Percentiles rank a stretch among this genome's conserved stretches.
Evolutionary conservation across 164 flowering plant genomes (phyloP).

Genomic region (Berberis vulgaris): DNA sequence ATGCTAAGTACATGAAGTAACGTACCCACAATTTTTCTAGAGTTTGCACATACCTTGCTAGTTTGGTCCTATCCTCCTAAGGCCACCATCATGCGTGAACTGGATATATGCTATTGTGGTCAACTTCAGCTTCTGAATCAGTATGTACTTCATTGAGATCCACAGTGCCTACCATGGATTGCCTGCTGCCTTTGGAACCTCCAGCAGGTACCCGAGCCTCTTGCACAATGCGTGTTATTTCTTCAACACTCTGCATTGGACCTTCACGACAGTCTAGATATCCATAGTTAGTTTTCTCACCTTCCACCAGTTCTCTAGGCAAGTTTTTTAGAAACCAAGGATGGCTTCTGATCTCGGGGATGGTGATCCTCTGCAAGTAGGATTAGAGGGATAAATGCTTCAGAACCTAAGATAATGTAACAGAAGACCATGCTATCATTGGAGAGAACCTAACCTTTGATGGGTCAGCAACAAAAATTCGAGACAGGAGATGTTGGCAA

Average conservation of each 20-base stretch:
- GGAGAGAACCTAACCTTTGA: neutral
- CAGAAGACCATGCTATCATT: neutral
- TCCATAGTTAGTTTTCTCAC: constrained; percentile 32
- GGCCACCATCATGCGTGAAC: no score
- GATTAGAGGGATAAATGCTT: neutral
- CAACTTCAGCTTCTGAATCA: constrained; percentile 31
- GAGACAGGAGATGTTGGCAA: constrained; percentile 52
- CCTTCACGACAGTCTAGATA: constrained; percentile 10
- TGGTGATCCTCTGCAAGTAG: constrained; percentile 48
- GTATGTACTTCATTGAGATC: constrained; percentile 25
- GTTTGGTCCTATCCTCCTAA: no score
- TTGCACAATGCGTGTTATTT: constrained; percentile 45
- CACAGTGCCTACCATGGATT: constrained; percentile 13
- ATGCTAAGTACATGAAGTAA: no score
- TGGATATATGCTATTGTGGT: constrained; percentile 10
- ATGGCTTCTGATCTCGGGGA: constrained; percentile 52
- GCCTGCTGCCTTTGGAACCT: constrained; percentile 20
- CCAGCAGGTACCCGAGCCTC: constrained; percentile 41
- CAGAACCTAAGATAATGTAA: neutral
- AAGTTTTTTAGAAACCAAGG: constrained; percentile 62
- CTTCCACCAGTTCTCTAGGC: constrained; percentile 42
- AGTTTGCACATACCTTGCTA: no score
- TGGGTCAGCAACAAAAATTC: constrained; percentile 41
- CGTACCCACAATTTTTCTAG: no score
- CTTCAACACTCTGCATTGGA: constrained; percentile 44